Conservation (phyloP, 2,329 filamentous ascomycete species). For the Graphilbum ipis-grandicollis region DNA sequence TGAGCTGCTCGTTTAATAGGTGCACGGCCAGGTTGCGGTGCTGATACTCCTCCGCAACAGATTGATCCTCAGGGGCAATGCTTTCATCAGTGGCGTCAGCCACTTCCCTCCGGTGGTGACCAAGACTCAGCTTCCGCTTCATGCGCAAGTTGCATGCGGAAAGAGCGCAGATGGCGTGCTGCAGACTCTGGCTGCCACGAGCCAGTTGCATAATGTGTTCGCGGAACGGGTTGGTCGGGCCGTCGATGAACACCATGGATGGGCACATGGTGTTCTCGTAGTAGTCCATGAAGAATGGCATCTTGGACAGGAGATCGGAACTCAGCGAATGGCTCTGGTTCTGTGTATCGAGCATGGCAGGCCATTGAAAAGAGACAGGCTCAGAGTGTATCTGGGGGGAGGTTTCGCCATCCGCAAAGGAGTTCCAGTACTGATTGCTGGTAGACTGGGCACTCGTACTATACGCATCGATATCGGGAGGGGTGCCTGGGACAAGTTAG, state of each 20-base stretch:
- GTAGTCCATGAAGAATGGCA: slow-evolving; percentile 83
- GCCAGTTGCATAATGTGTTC: slow-evolving; percentile 68
- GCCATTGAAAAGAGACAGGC: slow-evolving; percentile 17
- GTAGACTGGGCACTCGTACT: slow-evolving; percentile 31
- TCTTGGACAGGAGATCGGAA: slow-evolving; percentile 53
- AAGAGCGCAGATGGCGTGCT: slow-evolving; percentile 80
- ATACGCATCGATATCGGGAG: slow-evolving; percentile 34
- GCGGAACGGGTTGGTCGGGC: slow-evolving; percentile 69
- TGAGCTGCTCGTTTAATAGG: slow-evolving; percentile 68
- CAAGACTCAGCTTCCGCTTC: slow-evolving; percentile 50
- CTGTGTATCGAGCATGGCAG: slow-evolving; percentile 25
- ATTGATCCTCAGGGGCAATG: slow-evolving; percentile 28
- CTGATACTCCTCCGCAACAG: slow-evolving; percentile 64
- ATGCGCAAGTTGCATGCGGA: slow-evolving; percentile 82
- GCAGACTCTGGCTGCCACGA: slow-evolving; percentile 61
- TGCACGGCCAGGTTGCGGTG: slow-evolving; percentile 66
- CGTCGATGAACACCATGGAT: slow-evolving; percentile 81
- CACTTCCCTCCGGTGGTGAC: slow-evolving; percentile 33
- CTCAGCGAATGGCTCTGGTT: slow-evolving; percentile 28
- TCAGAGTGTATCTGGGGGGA: slow-evolving; percentile 23
- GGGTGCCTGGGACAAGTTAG: slow-evolving; percentile 2
- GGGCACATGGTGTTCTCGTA: slow-evolving; percentile 87
- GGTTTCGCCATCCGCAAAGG: slow-evolving; percentile 26
- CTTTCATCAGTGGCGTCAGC: slow-evolving; percentile 20
- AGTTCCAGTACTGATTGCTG: slow-evolving; percentile 28